Conservation (phyloP, 1,284 basidiomycete species). For the Dichomitus squalens region DNA sequence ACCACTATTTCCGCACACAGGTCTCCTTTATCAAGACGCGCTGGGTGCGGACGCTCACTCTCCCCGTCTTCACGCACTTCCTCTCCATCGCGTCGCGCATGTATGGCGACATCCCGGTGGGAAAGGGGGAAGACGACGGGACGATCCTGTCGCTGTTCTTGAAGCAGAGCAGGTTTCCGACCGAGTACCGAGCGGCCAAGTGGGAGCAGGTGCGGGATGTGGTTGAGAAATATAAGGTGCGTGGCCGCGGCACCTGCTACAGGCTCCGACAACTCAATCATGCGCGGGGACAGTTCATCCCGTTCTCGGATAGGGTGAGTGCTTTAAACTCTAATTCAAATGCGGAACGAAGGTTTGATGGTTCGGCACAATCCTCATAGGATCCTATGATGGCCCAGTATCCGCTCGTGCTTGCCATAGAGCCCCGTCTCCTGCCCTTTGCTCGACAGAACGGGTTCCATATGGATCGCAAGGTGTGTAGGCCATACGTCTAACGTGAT, state of each 20-base stretch:
- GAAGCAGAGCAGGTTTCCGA: conserved; percentile 64
- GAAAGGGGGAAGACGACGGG: conserved; percentile 75
- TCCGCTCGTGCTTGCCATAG: conserved; percentile 71
- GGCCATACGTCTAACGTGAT: conserved; percentile 6
- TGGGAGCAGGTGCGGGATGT: conserved; percentile 68
- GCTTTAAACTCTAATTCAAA: conserved; percentile 8
- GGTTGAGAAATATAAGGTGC: conserved; percentile 67
- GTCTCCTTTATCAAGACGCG: conserved; percentile 70
- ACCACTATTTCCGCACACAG: conserved; percentile 73
- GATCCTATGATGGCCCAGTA: conserved; percentile 77
- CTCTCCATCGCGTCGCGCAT: conserved; percentile 55
- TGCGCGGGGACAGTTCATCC: conserved; percentile 60
- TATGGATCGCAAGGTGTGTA: conserved; percentile 69
- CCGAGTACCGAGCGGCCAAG: conserved; percentile 52
- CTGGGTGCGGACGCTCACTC: conserved; percentile 67
- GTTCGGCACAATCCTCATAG: conserved; percentile 35
- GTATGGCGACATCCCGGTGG: conserved; percentile 66
- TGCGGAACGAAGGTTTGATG: conserved; percentile 11
- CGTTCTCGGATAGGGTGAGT: conserved; percentile 66
- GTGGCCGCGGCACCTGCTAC: conserved; percentile 24
- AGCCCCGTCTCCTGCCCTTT: conserved; percentile 70
- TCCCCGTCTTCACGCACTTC: conserved; percentile 63
- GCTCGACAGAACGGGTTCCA: conserved; percentile 71
- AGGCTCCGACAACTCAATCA: conserved; percentile 14
- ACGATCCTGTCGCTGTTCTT: conserved; percentile 62